phyloP scores from a whole-genome alignment of 495 filamentous ascomycete species.

The Podospora appendiculata region DNA sequence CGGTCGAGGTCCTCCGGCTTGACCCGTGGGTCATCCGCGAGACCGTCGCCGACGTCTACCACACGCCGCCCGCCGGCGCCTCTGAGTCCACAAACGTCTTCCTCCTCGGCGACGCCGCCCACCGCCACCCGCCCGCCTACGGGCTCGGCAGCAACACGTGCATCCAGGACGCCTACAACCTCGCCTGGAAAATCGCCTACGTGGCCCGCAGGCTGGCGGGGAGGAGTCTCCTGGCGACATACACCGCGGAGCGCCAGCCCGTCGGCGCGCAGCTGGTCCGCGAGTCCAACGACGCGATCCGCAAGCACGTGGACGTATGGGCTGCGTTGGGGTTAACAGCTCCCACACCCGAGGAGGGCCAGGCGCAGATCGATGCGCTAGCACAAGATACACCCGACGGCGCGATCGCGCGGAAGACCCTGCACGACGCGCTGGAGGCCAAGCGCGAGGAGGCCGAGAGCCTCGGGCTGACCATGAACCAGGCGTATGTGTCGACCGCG shows the following conservation, averaged over 20 bases:
- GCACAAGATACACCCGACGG: no score
- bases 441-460: slow-evolving; percentile 14
- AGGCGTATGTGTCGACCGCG: slow-evolving; percentile 14
- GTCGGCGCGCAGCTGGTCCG: slow-evolving; percentile 20
- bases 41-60: slow-evolving; percentile 20
- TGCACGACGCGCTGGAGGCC: slow-evolving; percentile 6
- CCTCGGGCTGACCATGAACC: slow-evolving; percentile 20
- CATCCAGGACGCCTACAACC: slow-evolving; percentile 34
- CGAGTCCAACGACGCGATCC: slow-evolving; percentile 23
- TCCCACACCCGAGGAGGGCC: background rate
- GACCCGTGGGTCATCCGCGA: slow-evolving; percentile 27
- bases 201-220: slow-evolving; percentile 20
- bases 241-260: slow-evolving; percentile 26
- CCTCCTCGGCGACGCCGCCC: slow-evolving; percentile 36
- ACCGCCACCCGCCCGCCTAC: slow-evolving; percentile 31
- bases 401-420: slow-evolving; percentile 2
- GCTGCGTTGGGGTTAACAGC: slow-evolving; percentile 13
- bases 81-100: slow-evolving; percentile 18
- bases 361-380: background rate
- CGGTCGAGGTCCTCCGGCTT: slow-evolving; percentile 19
- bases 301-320: slow-evolving; percentile 16
- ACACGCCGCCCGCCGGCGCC: slow-evolving; percentile 10
- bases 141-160: slow-evolving; percentile 37
- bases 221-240: slow-evolving; percentile 15
- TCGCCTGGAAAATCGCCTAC: slow-evolving; percentile 34